phyloP scores from a whole-genome alignment of 2,329 filamentous ascomycete genomes.

The Aspergillus hiratsukae region DNA sequence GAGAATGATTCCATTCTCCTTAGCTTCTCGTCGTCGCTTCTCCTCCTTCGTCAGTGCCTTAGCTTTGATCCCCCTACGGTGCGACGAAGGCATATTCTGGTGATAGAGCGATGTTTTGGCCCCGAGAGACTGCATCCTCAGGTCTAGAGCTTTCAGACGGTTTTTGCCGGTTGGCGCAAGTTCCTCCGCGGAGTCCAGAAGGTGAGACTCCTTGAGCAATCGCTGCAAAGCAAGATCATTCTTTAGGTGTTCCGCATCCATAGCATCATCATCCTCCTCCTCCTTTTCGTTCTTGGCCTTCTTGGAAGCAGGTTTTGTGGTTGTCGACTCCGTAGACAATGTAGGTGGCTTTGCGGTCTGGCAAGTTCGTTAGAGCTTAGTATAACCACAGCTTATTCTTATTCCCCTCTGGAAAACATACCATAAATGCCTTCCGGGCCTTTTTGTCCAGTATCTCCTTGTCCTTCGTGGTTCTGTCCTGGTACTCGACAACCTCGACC shows the following conservation, averaged over 20 bases:
- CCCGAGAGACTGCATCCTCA: conserved; percentile 76
- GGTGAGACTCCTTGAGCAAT: conserved; percentile 84
- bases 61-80: conserved; percentile 75
- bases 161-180: conserved; percentile 63
- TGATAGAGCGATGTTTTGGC: conserved; percentile 69
- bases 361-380: conserved; percentile 7
- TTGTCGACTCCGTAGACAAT: conserved; percentile 20
- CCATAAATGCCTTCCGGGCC: conserved; percentile 77
- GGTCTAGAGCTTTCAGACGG: conserved; percentile 74
- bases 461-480: conserved; percentile 39
- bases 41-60: conserved; percentile 64
- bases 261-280: conserved; percentile 50
- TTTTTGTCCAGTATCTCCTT: conserved; percentile 56
- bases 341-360: conserved; percentile 47
- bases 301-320: conserved; percentile 13
- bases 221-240: conserved; percentile 91
- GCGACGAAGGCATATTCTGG: conserved; percentile 83
- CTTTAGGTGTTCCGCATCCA: conserved; percentile 66
- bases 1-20: conserved; percentile 84
- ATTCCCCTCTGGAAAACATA: conserved; percentile 25
- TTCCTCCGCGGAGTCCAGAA: conserved; percentile 60
- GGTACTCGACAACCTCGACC: conserved; percentile 63
- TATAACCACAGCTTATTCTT: not conserved
- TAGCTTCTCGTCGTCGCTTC: conserved; percentile 70
- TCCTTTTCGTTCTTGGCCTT: conserved; percentile 21